These are phyloP conservation scores for Seiridium unicorne DNA, from an alignment of 2,329 filamentous ascomycete species.

Conservation along the genomic window DNA sequence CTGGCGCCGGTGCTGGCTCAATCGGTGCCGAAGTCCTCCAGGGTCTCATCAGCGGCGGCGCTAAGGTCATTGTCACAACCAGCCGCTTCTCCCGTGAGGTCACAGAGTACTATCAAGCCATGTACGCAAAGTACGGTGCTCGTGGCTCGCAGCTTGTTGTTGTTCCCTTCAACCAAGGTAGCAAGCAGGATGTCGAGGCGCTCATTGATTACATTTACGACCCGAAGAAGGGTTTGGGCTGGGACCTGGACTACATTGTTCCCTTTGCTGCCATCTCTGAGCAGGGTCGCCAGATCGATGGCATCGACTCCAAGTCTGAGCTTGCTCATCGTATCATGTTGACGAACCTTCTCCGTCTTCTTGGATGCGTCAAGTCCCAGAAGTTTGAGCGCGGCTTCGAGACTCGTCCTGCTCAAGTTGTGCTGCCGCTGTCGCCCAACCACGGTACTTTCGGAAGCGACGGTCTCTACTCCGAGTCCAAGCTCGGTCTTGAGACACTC, in stretches of 20 bases:
- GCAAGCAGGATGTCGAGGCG: constrained; percentile 95
- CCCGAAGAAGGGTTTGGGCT: constrained; percentile 90
- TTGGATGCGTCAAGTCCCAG: constrained; percentile 87
- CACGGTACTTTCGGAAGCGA: constrained; percentile 98
- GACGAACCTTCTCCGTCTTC: constrained; percentile 89
- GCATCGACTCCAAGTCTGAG: constrained; percentile 95
- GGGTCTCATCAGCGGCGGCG: constrained; percentile 92
- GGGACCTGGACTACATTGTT: constrained; percentile 95
- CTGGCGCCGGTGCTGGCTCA: constrained; percentile 93
- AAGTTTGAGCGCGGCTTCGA: constrained; percentile 87
- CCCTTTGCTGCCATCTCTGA: constrained; percentile 98
- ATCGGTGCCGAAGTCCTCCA: constrained; percentile 97
- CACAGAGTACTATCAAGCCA: constrained; percentile 98
- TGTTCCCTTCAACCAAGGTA: constrained; percentile 98
- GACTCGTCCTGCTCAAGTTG: constrained; percentile 94
- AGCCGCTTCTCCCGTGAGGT: constrained; percentile 96
- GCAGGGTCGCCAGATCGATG: constrained; percentile 95
- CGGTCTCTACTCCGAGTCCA: constrained; percentile 97
- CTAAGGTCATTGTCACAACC: constrained; percentile 94
- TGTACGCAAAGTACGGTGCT: constrained; percentile 93
- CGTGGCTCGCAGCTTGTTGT: constrained; percentile 96
- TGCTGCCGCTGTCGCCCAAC: constrained; percentile 93
- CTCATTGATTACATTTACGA: constrained; percentile 97
- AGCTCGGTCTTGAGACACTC: constrained; percentile 92
- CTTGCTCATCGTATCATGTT: constrained; percentile 98